These are phyloP conservation scores for Chiua virens DNA, from an alignment of 768 basidiomycete genomes.

Conservation along the genomic window DNA sequence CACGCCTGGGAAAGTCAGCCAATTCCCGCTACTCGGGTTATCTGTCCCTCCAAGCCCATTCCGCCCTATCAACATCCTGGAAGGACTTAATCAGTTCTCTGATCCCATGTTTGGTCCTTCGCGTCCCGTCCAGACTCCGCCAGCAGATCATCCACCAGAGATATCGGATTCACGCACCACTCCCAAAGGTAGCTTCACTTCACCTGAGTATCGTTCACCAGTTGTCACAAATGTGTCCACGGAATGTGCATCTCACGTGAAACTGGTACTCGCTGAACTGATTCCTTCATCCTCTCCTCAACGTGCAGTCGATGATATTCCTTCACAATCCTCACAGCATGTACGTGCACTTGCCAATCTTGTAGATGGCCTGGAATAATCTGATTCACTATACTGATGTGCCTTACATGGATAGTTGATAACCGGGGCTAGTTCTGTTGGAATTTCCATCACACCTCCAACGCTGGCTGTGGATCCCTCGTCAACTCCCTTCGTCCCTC, in stretches of 20 bases:
- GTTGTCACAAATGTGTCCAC: constrained; percentile 13
- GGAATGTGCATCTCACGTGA: background rate
- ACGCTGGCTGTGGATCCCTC: constrained; percentile 6
- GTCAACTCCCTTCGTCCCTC: background rate
- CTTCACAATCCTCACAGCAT: constrained; percentile 21
- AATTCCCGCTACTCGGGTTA: constrained; percentile 11
- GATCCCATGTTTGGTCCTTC: constrained; percentile 3
- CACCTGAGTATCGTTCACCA: constrained; percentile 43
- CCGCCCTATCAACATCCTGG: constrained; percentile 31
- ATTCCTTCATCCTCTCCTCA: constrained; percentile 8
- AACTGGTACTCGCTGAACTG: constrained; percentile 2
- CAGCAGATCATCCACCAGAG: constrained; percentile 3
- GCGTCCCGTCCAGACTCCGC: background rate
- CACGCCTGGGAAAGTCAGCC: constrained; percentile 16
- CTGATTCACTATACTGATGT: background rate
- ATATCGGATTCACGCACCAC: constrained; percentile 2
- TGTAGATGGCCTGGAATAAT: constrained; percentile 6
- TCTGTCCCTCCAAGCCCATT: constrained; percentile 32
- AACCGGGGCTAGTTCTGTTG: background rate
- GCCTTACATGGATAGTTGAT: constrained; percentile 3
- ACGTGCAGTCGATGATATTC: constrained; percentile 21
- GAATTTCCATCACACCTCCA: background rate
- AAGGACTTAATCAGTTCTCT: constrained; percentile 23
- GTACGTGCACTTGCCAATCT: constrained; percentile 7
- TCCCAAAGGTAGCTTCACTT: constrained; percentile 35